Conservation (phyloP, 1,284 basidiomycete genomes). For the Termitomyces sp. region DNA sequence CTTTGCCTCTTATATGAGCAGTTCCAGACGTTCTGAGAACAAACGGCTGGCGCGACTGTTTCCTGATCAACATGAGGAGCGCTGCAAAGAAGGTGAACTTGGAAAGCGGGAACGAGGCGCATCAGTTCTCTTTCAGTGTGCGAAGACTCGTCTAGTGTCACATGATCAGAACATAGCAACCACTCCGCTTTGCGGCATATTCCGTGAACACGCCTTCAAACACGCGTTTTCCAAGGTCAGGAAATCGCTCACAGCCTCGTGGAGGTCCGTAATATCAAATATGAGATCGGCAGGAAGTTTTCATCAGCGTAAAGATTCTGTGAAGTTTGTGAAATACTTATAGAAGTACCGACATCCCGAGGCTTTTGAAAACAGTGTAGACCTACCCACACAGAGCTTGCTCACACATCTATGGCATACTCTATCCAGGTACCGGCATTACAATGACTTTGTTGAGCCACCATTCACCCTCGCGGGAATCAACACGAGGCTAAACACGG, state of each 20-base stretch:
- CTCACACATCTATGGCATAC: background rate
- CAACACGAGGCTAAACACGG: background rate
- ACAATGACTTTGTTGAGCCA: background rate
- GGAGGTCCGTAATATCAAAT: background rate
- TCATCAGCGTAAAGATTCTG: background rate
- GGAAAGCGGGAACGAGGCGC: conserved; percentile 16
- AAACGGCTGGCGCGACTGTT: conserved; percentile 8
- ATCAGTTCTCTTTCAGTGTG: conserved; percentile 3
- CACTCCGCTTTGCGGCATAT: conserved; percentile 19
- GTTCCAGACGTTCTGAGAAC: conserved; percentile 9
- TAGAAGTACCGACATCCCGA: background rate
- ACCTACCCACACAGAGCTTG: background rate
- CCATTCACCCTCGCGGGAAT: background rate
- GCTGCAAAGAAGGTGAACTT: conserved; percentile 13
- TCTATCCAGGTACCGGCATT: background rate
- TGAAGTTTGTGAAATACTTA: background rate
- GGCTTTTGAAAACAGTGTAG: background rate
- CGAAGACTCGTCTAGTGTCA: conserved; percentile 11
- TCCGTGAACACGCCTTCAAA: conserved; percentile 28
- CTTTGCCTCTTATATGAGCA: conserved; percentile 15
- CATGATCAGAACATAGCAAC: conserved; percentile 32
- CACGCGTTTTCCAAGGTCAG: background rate
- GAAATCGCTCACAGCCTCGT: background rate
- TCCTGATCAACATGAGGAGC: conserved; percentile 19
- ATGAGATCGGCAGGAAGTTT: background rate